These are phyloP conservation scores for Citrullus amarus DNA, from an alignment of 306 rosid species.

Conservation along the genomic window DNA sequence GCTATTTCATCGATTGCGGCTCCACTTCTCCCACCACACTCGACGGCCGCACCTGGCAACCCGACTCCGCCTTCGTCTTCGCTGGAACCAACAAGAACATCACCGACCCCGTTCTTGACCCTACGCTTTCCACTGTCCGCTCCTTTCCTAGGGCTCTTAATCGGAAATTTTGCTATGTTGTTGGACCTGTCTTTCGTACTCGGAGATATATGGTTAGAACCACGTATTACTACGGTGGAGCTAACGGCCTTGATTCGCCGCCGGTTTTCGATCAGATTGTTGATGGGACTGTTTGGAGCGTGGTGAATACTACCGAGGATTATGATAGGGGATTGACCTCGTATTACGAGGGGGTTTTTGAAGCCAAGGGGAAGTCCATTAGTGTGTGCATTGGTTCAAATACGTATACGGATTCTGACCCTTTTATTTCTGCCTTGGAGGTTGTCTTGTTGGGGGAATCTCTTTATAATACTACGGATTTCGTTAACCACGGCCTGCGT, in stretches of 20 bases:
- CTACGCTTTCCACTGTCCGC: conserved; percentile 43
- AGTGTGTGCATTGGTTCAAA: conserved; percentile 66
- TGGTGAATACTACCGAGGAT: conserved; percentile 62
- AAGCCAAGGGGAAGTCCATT: conserved; percentile 47
- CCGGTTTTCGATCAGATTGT: conserved; percentile 86
- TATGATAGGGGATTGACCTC: conserved; percentile 26
- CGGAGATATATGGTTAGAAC: conserved; percentile 56
- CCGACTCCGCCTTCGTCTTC: conserved; percentile 47
- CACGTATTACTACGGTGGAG: conserved; percentile 64
- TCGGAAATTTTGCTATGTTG: conserved; percentile 53
- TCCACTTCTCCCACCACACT: conserved; percentile 16
- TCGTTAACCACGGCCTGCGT: conserved; percentile 23
- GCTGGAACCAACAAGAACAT: conserved; percentile 36
- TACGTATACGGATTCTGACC: conserved; percentile 62
- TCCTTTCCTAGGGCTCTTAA: conserved; percentile 38
- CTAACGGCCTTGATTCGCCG: conserved; percentile 39
- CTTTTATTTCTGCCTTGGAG: conserved; percentile 78
- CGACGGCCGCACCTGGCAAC: conserved; percentile 38
- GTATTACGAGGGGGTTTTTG: conserved; percentile 59
- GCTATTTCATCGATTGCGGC: conserved; percentile 49
- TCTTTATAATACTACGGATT: conserved; percentile 67
- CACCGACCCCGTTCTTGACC: conserved; percentile 14
- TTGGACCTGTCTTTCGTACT: conserved; percentile 29
- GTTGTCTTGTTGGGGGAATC: conserved; percentile 40
- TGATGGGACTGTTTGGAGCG: conserved; percentile 75